Base-by-base conservation (phyloP, 2,329 filamentous ascomycete genomes). In the Alternaria sp. region DNA sequence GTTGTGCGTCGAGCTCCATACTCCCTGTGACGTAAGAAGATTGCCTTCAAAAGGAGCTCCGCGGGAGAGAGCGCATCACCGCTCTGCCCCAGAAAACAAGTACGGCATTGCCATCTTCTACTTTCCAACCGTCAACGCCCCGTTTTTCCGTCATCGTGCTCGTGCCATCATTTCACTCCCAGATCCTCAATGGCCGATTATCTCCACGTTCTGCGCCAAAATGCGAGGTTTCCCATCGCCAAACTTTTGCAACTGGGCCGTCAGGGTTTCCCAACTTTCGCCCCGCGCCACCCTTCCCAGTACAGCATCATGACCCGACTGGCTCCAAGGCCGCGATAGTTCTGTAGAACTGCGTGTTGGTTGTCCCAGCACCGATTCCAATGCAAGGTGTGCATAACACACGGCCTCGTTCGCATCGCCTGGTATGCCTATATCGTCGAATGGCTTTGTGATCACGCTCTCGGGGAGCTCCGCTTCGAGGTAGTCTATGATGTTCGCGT, bases 331-430 rank as follows among this genome's bases (percentile, higher is more conserved):
- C 4, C 46, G 23, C 45, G 46, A 50, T 11, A 51, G 13, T 5
- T 57, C 25, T 4, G 59, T 21, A 12, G 59, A 32, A 3, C 13
- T 7, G 6, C 52, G 62, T 40, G 49, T 57, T 3, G 59, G 58
- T 23, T 63, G 57, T 47, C 54, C 54, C 13, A 74, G 62, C 19
- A 77, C 45, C 8, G 86, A 85, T 71, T 89, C 86, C 83, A 89
- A 86, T 3, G 83, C 87, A 74, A 88, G 86, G 83, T 86, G 87
- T 5, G 88, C 87, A 71, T 89, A 88, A 1, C 84, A 86, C 55
- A 87, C 81, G 6, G 86, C 86, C 72, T 89, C 87, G 74, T 89
- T 89, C 3, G 87, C 87, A 32, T 83, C 84, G 1, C 78, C 84
- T 0, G 86, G 85, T 52, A 89, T 83, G 5, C 87, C 87, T 3